phyloP scores from a whole-genome alignment of 2,329 filamentous ascomycete species.

The Claviceps arundinis region DNA sequence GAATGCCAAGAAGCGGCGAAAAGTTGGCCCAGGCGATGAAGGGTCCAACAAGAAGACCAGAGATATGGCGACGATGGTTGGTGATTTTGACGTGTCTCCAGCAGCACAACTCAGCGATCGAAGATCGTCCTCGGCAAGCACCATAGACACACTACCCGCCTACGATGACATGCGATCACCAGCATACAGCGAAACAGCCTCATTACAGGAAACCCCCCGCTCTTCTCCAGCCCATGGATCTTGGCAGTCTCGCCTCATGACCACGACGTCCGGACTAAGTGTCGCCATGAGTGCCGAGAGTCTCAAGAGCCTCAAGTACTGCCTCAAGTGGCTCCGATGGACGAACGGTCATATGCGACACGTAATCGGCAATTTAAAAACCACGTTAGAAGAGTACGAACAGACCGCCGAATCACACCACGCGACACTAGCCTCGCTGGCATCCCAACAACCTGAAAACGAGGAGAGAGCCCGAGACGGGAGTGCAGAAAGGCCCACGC shows the following conservation, averaged over 20 bases:
- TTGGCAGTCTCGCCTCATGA: slow-evolving; percentile 76
- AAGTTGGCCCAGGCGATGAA: slow-evolving; percentile 32
- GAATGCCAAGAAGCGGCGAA: slow-evolving; percentile 45
- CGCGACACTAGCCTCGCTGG: slow-evolving; percentile 6
- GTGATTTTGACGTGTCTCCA: slow-evolving; percentile 14
- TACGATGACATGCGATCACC: slow-evolving; percentile 71
- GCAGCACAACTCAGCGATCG: slow-evolving; percentile 26
- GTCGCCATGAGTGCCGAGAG: slow-evolving; percentile 87
- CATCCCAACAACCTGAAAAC: slow-evolving; percentile 1
- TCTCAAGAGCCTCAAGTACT: slow-evolving; percentile 71
- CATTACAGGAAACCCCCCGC: slow-evolving; percentile 17
- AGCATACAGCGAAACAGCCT: slow-evolving; percentile 51
- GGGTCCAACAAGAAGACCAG: slow-evolving; percentile 10
- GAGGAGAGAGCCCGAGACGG: not conserved
- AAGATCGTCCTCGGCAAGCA: slow-evolving; percentile 51
- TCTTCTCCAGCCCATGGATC: slow-evolving; percentile 20
- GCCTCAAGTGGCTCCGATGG: slow-evolving; percentile 65
- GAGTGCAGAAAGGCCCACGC: not conserved
- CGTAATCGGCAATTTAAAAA: slow-evolving; percentile 60
- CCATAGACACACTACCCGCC: slow-evolving; percentile 63
- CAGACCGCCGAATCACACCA: slow-evolving; percentile 11
- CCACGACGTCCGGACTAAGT: slow-evolving; percentile 81
- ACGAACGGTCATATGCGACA: slow-evolving; percentile 71
- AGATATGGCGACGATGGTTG: not conserved
- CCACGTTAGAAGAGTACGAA: slow-evolving; percentile 72